phyloP scores from a whole-genome alignment of 2,329 filamentous ascomycete species.

The Cadophora sp. region DNA sequence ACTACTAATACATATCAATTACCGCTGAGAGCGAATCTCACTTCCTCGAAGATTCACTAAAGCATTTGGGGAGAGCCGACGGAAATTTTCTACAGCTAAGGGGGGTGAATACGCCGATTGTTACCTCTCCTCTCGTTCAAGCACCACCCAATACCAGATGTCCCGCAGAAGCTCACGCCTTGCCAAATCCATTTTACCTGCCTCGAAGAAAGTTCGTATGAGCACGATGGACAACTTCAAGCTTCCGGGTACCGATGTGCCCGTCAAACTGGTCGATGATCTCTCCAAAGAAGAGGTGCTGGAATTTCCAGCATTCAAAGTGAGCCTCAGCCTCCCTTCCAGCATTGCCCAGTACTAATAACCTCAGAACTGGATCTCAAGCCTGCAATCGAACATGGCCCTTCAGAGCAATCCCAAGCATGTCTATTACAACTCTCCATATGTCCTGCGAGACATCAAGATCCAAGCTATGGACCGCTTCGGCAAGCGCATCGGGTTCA shows the following conservation, averaged over 20 bases:
- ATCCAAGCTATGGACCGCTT: constrained; percentile 63
- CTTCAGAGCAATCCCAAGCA: constrained; percentile 31
- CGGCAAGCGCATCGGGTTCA: constrained; percentile 57
- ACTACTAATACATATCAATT: not conserved
- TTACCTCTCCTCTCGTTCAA: not conserved
- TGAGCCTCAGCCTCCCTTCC: constrained; percentile 39
- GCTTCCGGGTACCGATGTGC: constrained; percentile 48
- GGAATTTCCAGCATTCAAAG: constrained; percentile 58
- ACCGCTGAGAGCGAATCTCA: not conserved
- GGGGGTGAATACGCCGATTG: not conserved
- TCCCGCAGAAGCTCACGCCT: constrained; percentile 9
- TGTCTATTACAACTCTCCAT: constrained; percentile 53
- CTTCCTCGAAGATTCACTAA: no score
- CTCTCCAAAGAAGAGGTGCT: constrained; percentile 54
- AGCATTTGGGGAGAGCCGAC: no score
- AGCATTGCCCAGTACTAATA: not conserved
- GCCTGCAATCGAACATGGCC: constrained; percentile 35
- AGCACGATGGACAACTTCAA: constrained; percentile 51
- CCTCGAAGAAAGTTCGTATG: not conserved
- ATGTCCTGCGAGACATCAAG: constrained; percentile 56
- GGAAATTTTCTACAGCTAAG: not conserved
- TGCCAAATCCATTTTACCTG: constrained; percentile 5
- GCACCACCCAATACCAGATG: not conserved
- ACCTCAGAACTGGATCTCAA: constrained; percentile 38
- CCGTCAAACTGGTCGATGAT: constrained; percentile 53